A percentile compares a stretch with the other conserved stretches of the same genome.
phyloP scores from a whole-genome alignment of 371 early-diverging fungal species.

The Paraphysoderma sedebokerense region DNA sequence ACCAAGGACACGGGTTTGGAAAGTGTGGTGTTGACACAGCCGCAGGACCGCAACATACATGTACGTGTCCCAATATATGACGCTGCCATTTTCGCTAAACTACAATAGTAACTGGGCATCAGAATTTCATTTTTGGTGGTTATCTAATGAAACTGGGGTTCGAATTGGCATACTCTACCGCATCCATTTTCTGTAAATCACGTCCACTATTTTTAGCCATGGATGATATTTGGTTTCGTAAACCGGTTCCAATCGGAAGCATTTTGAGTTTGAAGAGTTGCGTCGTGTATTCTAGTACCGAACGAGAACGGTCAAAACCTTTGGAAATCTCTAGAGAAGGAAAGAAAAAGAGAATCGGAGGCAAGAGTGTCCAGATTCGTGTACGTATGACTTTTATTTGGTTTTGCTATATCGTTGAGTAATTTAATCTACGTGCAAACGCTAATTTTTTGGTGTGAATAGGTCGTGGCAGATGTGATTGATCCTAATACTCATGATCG shows the following conservation, averaged over 20 bases:
- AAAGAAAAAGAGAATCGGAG: slow-evolving; percentile 17
- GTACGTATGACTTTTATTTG: slow-evolving; percentile 13
- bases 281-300: slow-evolving; percentile 30
- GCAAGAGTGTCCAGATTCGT: slow-evolving; percentile 49
- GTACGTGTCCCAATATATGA: too few relatives aligned
- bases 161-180: slow-evolving; percentile 62
- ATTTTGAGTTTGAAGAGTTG: slow-evolving; percentile 52
- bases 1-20: slow-evolving; percentile 62
- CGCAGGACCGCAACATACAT: slow-evolving; percentile 85
- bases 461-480: slow-evolving; percentile 55
- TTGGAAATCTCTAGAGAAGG: too few relatives aligned
- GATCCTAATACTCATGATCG: slow-evolving; percentile 34
- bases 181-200: slow-evolving; percentile 35
- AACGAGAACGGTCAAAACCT: too few relatives aligned
- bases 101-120: slow-evolving; percentile 77
- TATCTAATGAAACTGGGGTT: slow-evolving; percentile 59
- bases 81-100: too few relatives aligned
- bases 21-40: slow-evolving; percentile 50
- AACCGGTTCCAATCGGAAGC: slow-evolving; percentile 81
- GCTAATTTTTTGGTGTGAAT: background rate
- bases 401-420: slow-evolving; percentile 1
- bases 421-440: background rate
- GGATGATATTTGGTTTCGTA: slow-evolving; percentile 73
- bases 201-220: slow-evolving; percentile 46
- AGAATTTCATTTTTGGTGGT: slow-evolving; percentile 84